phyloP scores from a whole-genome alignment of 1,284 basidiomycete species.

The Spongispora temasekensis region DNA sequence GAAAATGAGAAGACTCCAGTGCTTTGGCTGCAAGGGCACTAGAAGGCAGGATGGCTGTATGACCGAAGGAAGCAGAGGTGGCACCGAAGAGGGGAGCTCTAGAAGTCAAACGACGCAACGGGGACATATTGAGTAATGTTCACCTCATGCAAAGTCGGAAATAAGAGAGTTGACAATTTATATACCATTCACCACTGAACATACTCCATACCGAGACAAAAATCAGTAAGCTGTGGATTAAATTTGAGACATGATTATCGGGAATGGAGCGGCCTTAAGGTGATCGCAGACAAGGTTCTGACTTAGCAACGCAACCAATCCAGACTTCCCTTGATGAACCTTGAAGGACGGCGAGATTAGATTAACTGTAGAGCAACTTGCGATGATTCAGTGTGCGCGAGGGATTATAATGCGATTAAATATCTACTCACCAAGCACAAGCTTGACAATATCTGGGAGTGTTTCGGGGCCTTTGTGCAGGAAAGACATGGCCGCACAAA shows the following conservation, averaged over 20 bases:
- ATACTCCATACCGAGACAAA: background rate
- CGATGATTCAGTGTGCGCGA: background rate
- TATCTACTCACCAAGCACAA: background rate
- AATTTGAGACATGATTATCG: slow-evolving; percentile 12
- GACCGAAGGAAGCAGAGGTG: slow-evolving; percentile 11
- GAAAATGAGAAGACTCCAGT: slow-evolving; percentile 4
- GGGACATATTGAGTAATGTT: slow-evolving; percentile 17
- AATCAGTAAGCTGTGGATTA: slow-evolving; percentile 1
- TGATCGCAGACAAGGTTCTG: background rate
- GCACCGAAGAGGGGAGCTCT: slow-evolving; percentile 7
- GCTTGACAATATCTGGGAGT: background rate
- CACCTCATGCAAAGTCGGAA: background rate
- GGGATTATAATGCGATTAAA: background rate
- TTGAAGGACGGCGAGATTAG: slow-evolving; percentile 14
- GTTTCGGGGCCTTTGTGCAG: background rate
- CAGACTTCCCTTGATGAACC: no score
- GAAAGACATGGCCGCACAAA: slow-evolving; percentile 29
- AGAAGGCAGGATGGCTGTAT: slow-evolving; percentile 9
- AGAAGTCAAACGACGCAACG: slow-evolving; percentile 7
- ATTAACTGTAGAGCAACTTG: background rate
- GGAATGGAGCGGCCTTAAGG: slow-evolving; percentile 25
- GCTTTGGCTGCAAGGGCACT: slow-evolving; percentile 5
- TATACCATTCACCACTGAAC: slow-evolving; percentile 7
- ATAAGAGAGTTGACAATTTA: slow-evolving; percentile 18
- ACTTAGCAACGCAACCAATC: background rate